Conservation (phyloP, 441 rosid genomes). For the Eruca vesicaria region DNA sequence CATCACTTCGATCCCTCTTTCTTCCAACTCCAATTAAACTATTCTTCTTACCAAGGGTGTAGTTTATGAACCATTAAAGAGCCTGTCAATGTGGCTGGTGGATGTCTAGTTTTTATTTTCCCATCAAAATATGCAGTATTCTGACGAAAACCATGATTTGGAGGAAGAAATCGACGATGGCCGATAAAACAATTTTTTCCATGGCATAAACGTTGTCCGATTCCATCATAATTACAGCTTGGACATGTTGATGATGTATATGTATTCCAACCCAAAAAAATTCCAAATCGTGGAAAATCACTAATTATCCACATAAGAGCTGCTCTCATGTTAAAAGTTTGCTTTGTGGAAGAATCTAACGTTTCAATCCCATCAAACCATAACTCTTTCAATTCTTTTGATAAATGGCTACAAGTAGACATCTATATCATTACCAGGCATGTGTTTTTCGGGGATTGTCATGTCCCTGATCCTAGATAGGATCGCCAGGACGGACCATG, state of each 20-base stretch:
- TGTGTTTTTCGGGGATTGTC: neutral
- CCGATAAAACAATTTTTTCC: neutral
- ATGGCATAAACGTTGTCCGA: neutral
- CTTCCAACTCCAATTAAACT: neutral
- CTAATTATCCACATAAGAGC: neutral
- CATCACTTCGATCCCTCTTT: neutral
- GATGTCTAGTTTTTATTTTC: neutral
- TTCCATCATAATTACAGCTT: neutral
- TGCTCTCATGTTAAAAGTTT: neutral
- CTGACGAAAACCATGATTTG: neutral
- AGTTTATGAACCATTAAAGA: neutral
- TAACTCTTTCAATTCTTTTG: conserved; percentile 4
- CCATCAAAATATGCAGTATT: neutral
- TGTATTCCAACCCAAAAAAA: neutral
- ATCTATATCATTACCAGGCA: conserved; percentile 12
- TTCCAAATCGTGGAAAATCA: neutral
- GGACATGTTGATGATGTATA: neutral
- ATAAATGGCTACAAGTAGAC: neutral
- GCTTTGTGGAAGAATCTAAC: neutral
- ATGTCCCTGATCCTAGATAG: no score
- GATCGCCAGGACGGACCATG: no score
- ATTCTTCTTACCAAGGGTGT: neutral
- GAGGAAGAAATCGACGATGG: neutral
- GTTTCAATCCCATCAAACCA: neutral
- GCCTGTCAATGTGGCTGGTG: neutral